These are phyloP conservation scores for Tolypocladium sp. DNA, from an alignment of 2,329 filamentous ascomycete genomes.

Conservation along the genomic window DNA sequence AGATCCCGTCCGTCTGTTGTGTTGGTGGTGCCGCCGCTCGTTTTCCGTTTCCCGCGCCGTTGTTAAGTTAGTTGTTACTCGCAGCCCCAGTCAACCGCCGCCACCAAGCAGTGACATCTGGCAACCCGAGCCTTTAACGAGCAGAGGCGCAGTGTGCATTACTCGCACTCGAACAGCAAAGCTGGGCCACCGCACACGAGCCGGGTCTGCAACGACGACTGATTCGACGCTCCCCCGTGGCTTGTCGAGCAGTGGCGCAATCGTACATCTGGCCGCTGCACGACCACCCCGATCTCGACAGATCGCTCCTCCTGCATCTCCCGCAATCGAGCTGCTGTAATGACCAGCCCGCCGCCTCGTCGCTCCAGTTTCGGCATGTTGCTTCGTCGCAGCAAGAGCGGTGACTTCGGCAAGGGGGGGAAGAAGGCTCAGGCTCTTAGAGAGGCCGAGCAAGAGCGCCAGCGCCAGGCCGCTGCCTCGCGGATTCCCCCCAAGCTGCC, in stretches of 20 bases:
- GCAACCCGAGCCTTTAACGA: not conserved
- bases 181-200: not conserved
- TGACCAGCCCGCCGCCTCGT: conserved; percentile 20
- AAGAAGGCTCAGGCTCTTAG: conserved; percentile 49
- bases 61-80: too few relatives aligned
- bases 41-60: not conserved
- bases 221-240: not conserved
- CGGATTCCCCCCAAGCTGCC: conserved; percentile 42
- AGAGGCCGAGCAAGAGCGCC: conserved; percentile 41
- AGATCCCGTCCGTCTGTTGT: not conserved
- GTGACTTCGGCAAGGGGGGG: conserved; percentile 50
- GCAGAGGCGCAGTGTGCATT: not conserved
- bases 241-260: not conserved
- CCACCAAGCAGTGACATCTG: not conserved
- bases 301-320: conserved; percentile 6
- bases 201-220: not conserved
- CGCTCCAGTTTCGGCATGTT: conserved; percentile 46
- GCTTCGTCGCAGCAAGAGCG: conserved; percentile 59
- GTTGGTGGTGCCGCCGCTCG: not conserved
- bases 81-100: too few relatives aligned
- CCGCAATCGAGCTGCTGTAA: conserved; percentile 11
- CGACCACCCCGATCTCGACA: conserved; percentile 8
- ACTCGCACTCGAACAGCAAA: not conserved
- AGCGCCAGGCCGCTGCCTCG: conserved; percentile 36
- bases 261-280: not conserved